Conservation (phyloP, 768 basidiomycete species). For the Russula abietina region DNA sequence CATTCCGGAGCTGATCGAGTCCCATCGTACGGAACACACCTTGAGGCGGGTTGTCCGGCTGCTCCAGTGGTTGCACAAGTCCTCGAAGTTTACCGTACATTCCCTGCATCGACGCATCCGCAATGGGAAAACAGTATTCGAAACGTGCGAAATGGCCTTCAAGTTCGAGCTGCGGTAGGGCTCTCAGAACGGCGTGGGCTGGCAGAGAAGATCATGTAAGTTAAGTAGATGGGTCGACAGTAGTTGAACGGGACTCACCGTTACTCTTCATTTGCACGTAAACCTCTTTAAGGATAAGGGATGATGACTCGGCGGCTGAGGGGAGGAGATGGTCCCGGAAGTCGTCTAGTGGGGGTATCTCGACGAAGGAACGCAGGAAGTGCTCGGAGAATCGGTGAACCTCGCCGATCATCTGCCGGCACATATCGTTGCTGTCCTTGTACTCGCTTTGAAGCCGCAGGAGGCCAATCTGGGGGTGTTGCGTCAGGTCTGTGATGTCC, state of each 20-base stretch:
- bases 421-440: neutral
- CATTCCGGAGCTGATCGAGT: constrained; percentile 7
- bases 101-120: constrained; percentile 4
- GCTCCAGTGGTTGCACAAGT: constrained; percentile 10
- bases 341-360: constrained; percentile 9
- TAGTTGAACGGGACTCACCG: neutral
- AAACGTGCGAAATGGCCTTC: neutral
- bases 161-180: constrained; percentile 6
- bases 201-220: neutral
- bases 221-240: neutral
- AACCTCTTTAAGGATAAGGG: neutral
- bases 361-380: constrained; percentile 8
- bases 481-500: constrained; percentile 2
- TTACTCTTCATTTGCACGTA: neutral
- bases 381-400: constrained; percentile 11
- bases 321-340: constrained; percentile 15
- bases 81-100: neutral
- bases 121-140: neutral
- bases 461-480: constrained; percentile 1
- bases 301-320: neutral
- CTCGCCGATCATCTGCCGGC: neutral
- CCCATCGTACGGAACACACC: constrained; percentile 10
- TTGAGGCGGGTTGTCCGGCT: constrained; percentile 2
- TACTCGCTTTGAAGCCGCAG: constrained; percentile 14
- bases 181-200: neutral